These are phyloP conservation scores for Hypholoma sublateritium DNA, from an alignment of 768 basidiomycete genomes.

Conservation along the genomic window DNA sequence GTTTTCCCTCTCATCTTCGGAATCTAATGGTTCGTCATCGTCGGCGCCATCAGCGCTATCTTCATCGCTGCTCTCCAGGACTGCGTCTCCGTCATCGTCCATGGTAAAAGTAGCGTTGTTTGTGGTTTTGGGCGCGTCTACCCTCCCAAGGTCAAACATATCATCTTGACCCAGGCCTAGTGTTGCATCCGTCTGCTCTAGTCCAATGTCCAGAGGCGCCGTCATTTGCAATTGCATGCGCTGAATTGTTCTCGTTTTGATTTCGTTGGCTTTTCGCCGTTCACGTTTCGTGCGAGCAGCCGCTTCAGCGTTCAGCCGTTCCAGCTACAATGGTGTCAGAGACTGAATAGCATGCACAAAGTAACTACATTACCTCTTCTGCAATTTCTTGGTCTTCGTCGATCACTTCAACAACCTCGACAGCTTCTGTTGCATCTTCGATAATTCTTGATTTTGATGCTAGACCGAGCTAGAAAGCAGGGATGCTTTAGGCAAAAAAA, in stretches of 20 bases:
- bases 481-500: background rate
- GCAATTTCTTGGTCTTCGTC: conserved; percentile 91
- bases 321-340: conserved; percentile 54
- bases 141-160: conserved; percentile 78
- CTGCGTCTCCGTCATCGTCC: conserved; percentile 42
- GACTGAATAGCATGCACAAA: background rate
- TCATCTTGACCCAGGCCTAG: conserved; percentile 80
- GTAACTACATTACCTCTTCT: conserved; percentile 61
- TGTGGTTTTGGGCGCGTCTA: conserved; percentile 29
- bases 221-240: conserved; percentile 98
- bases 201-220: conserved; percentile 93
- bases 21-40: conserved; percentile 43
- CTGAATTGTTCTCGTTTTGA: conserved; percentile 83
- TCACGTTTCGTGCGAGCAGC: conserved; percentile 75
- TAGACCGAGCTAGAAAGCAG: conserved; percentile 62
- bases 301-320: conserved; percentile 77
- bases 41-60: conserved; percentile 33
- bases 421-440: conserved; percentile 74
- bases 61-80: conserved; percentile 36
- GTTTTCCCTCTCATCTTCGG: conserved; percentile 69
- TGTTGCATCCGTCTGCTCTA: conserved; percentile 77
- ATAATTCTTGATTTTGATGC: conserved; percentile 76
- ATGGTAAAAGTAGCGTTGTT: conserved; percentile 35
- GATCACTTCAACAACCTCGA: conserved; percentile 63
- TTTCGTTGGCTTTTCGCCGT: conserved; percentile 83